These are phyloP conservation scores for Wickerhamiella hasegawae DNA, from an alignment of 805 yeast species.

Conservation along the genomic window DNA sequence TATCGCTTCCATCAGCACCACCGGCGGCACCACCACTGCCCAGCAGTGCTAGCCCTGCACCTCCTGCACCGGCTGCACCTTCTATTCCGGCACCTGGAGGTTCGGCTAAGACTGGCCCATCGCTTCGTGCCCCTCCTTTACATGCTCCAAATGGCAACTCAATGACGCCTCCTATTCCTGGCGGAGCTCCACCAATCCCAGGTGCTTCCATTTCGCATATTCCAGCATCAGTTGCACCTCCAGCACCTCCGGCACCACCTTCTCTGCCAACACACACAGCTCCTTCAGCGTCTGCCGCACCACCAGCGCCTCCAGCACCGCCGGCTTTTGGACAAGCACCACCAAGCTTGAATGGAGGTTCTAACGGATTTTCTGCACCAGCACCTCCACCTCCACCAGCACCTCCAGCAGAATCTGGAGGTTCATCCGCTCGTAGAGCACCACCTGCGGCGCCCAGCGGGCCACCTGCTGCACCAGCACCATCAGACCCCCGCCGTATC, in stretches of 20 bases:
- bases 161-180: conserved; percentile 8
- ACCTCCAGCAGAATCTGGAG: conserved; percentile 9
- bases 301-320: conserved; percentile 3
- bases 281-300: conserved; percentile 10
- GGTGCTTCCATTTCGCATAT: conserved; percentile 18
- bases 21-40: conserved; percentile 11
- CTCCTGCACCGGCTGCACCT: conserved; percentile 9
- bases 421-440: conserved; percentile 4
- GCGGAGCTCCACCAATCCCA: conserved; percentile 7
- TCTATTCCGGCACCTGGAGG: conserved; percentile 6
- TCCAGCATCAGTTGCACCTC: conserved; percentile 5
- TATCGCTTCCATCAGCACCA: conserved; percentile 9
- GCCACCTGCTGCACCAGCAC: conserved; percentile 13
- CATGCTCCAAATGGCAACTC: conserved; percentile 14
- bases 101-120: conserved; percentile 15
- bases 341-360: too few relatives aligned
- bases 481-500: background rate
- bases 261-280: conserved; percentile 15
- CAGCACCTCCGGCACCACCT: conserved; percentile 11
- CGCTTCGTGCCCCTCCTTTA: conserved; percentile 14
- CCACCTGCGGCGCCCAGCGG: conserved; percentile 3
- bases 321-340: conserved; percentile 5
- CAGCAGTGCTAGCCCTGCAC: conserved; percentile 5
- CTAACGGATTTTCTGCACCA: conserved; percentile 15
- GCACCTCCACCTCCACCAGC: conserved; percentile 16